Percentiles rank a stretch among this genome's conserved stretches.
phyloP scores from a whole-genome alignment of 148 eudicot species.

The Nepenthes mirabilis region DNA sequence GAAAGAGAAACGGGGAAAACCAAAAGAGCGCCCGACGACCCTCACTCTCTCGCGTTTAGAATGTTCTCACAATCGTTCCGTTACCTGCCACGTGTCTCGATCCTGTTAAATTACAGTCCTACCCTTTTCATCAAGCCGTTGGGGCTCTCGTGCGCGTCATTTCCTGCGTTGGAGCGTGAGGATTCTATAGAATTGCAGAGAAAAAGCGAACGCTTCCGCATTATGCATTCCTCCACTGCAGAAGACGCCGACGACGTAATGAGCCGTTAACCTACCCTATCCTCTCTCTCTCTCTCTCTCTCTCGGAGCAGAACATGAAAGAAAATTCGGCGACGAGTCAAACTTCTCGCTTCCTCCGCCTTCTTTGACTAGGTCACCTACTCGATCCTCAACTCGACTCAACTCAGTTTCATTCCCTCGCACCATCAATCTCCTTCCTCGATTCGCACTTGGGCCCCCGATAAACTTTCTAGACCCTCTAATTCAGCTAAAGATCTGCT shows the following conservation, averaged over 20 bases:
- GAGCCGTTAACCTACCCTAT: slow-evolving; percentile 6
- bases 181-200: too few relatives aligned
- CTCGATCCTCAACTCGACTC: background rate
- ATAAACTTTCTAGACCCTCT: background rate
- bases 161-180: too few relatives aligned
- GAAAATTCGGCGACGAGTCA: slow-evolving; percentile 21
- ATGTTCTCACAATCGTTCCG: too few relatives aligned
- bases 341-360: slow-evolving; percentile 41
- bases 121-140: too few relatives aligned
- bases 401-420: slow-evolving; percentile 3
- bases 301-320: background rate
- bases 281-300: slow-evolving; percentile 1
- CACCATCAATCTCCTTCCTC: background rate
- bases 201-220: too few relatives aligned
- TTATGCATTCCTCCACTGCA: too few relatives aligned
- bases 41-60: background rate
- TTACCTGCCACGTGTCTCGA: too few relatives aligned
- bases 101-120: too few relatives aligned
- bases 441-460: background rate
- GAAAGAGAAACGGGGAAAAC: too few relatives aligned
- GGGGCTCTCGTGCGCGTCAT: too few relatives aligned
- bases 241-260: background rate
- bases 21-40: background rate
- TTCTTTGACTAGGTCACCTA: slow-evolving; percentile 35
- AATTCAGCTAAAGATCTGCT: background rate